Conservation (phyloP, 2,329 filamentous ascomycete species). For the Calonectria honghensis region DNA sequence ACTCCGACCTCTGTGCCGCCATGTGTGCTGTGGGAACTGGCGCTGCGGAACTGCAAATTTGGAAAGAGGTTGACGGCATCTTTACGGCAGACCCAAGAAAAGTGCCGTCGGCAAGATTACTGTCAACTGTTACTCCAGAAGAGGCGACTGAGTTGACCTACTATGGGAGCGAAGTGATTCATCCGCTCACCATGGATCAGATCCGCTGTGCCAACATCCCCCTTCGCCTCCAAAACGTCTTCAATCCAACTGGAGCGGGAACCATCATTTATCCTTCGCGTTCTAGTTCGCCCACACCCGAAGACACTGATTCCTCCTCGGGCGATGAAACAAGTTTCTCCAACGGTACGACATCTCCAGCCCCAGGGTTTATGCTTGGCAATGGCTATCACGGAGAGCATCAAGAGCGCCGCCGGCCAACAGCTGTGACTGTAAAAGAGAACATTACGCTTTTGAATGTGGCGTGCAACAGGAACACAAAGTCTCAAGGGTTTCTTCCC, state of each 20-base stretch:
- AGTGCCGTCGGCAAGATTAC: constrained; percentile 26
- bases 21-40: constrained; percentile 32
- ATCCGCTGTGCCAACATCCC: constrained; percentile 17
- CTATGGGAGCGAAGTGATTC: constrained; percentile 36
- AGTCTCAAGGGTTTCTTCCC: neutral
- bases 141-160: constrained; percentile 36
- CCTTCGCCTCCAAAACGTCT: constrained; percentile 12
- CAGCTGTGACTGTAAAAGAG: constrained; percentile 8
- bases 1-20: constrained; percentile 37
- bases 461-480: constrained; percentile 14
- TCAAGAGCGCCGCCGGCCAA: constrained; percentile 10
- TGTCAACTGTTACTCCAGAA: constrained; percentile 29
- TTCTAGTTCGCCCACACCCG: neutral
- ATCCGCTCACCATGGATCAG: constrained; percentile 23
- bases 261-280: constrained; percentile 9
- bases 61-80: constrained; percentile 41
- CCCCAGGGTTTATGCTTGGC: constrained; percentile 6
- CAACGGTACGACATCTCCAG: neutral
- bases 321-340: neutral
- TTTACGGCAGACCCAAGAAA: constrained; percentile 37
- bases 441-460: constrained; percentile 4
- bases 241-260: neutral
- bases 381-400: constrained; percentile 14
- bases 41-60: constrained; percentile 34
- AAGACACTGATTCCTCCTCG: neutral